Evolutionary conservation across 1,284 basidiomycete species (phyloP), one percentile per base, ranked within the genome.

Genomic region (Papiliotrema fonsecae): DNA sequence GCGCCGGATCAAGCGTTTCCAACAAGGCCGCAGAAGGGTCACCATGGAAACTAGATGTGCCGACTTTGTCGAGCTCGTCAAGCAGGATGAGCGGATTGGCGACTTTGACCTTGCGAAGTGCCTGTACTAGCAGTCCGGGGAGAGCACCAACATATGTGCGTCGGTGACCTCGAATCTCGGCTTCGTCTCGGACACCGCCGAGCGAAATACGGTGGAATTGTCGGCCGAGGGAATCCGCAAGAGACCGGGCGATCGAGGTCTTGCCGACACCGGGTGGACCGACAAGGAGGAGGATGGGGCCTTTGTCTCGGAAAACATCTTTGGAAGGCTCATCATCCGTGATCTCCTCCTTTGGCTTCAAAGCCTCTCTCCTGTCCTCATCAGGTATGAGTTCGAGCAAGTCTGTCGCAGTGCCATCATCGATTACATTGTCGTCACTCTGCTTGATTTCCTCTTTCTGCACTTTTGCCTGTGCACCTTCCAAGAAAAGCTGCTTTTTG

Each of bases 201-300:
- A 97, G 91, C 13, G 88, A 91, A 76, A 98, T 96, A 28, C 94
- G 82, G 45, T 72, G 65, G 56, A 72, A 70, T 49, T 62, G 61
- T 18, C 69, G 50, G 0, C 69, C 69, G 2, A 72, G 54, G 0
- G 67, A 61, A 5, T 51, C 47, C 13, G 69, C 69, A 14, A 72
- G 55, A 6, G 69, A 72, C 9, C 61, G 56, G 0, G 69, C 69
- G 32, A 72, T 68, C 3, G 60, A 62, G 2, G 88, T 96, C 77
- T 94, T 94, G 27, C 93, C 93, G 1, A 97, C 94, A 69, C 94
- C 94, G 1, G 94, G 94, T 10, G 94, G 94, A 7, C 93, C 94
- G 26, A 89, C 90, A 11, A 97, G 58, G 4, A 72, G 58, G 11
- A 72, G 50, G 28, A 72, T 72, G 0, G 69, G 69, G 4, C 67